Evolutionary conservation across 2,329 filamentous ascomycete species (phyloP).

Genomic region (Ilyonectria mors-panacis): DNA sequence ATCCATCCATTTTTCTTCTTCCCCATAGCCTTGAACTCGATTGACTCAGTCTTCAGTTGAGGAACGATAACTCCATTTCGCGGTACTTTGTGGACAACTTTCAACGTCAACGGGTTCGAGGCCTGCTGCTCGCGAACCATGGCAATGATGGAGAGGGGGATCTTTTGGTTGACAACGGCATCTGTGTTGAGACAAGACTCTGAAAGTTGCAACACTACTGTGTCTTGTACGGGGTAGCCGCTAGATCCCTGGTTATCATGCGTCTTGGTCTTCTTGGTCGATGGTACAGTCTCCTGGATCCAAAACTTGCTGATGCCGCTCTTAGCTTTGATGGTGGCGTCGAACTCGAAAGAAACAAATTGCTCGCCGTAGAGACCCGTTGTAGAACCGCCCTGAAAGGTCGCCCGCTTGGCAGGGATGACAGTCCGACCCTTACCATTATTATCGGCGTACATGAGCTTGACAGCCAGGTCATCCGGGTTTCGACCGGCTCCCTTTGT

Average conservation of each 20-base stretch:
- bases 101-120: conserved; percentile 25
- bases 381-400: neutral
- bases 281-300: conserved; percentile 4
- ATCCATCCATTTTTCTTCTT: conserved; percentile 29
- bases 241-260: conserved; percentile 21
- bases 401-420: conserved; percentile 2
- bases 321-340: conserved; percentile 10
- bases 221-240: conserved; percentile 14
- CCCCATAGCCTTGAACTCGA: conserved; percentile 35
- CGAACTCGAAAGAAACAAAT: conserved; percentile 12
- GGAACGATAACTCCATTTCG: conserved; percentile 20
- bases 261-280: conserved; percentile 1
- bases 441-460: conserved; percentile 6
- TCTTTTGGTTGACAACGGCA: neutral
- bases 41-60: neutral
- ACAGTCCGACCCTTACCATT: conserved; percentile 1
- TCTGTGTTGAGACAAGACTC: neutral
- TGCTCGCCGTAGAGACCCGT: neutral
- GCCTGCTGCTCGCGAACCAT: conserved; percentile 27
- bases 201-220: neutral
- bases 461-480: neutral
- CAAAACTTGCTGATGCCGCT: conserved; percentile 23
- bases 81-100: neutral
- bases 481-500: neutral
- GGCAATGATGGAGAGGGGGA: conserved; percentile 11